Base-by-base conservation (phyloP, 139 green algal genomes). In the Haematococcus sp. region DNA sequence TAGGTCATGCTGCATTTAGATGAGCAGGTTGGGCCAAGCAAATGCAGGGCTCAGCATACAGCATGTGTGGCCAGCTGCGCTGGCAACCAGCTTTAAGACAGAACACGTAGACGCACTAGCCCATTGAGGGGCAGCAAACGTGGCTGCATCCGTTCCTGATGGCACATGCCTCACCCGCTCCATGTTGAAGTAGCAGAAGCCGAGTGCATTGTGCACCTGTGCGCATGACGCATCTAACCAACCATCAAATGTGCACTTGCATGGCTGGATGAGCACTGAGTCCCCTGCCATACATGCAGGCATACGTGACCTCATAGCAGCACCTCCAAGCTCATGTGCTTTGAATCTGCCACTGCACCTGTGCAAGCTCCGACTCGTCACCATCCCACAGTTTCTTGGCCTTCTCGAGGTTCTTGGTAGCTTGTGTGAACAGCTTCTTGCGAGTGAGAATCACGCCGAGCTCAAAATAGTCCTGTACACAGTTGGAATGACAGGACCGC, bases 371-470 rank as follows among this genome's bases (percentile, higher is more conserved):
- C 40, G 87, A 84, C 68, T 93, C 87, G 55, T 97, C 93, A 0
- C 93, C 95, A 73, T 95, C 85, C 95, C 95, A 98, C 58, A 86
- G 81, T 81, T 92, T 90, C 76, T 94, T 93, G 63, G 95, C 91
- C 75, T 93, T 94, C 76, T 97, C 89, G 63, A 97, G 81, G 82
- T 97, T 96, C 78, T 95, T 97, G 32, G 86, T 93, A 27, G 93
- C 94, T 73, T 97, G 91, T 7, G 92, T 95, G 89, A 88, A 99
- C 63, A 98, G 87, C 79, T 97, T 97, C 88, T 99, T 99, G 59
- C 96, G 88, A 33, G 97, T 90, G 76, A 99, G 84, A 67, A 99
- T 91, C 9, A 94, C 91, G 2, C 94, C 96, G 68, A 99, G 91
- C 86, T 99, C 94, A 82, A 96, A 99, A 76, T 93, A 97, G 74